Conservation (phyloP, 352 stramenopile species). For the Phytophthora foliorum region DNA sequence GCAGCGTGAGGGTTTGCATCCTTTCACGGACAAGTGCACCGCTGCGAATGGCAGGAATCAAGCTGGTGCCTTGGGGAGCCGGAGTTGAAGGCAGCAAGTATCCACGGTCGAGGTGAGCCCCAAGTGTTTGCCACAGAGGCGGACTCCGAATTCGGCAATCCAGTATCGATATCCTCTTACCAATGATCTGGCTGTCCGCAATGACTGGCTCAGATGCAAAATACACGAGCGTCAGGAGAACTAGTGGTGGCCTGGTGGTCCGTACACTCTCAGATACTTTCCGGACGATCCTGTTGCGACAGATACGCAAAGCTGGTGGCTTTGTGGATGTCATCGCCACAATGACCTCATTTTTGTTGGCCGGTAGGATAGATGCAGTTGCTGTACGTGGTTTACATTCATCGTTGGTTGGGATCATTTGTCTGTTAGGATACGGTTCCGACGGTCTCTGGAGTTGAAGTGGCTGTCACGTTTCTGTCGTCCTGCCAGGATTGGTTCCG, state of each 20-base stretch:
- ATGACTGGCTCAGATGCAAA: background rate
- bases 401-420: no score
- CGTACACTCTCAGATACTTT: background rate
- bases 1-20: background rate
- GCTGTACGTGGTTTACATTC: no score
- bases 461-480: background rate
- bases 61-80: background rate
- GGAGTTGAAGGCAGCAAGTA: slow-evolving; percentile 2
- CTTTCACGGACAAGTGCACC: background rate
- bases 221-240: background rate
- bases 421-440: no score
- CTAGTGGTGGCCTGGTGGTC: no score
- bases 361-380: background rate
- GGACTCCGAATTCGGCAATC: slow-evolving; percentile 3
- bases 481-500: background rate
- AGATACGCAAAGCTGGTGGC: background rate
- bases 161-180: no score
- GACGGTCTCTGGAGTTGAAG: background rate
- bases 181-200: background rate
- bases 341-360: background rate
- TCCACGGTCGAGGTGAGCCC: background rate
- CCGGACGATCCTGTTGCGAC: background rate
- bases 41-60: background rate
- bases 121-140: background rate
- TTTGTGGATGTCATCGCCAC: background rate